Evolutionary conservation across 495 filamentous ascomycete species (phyloP).

Genomic region (Xylaria acuta): DNA sequence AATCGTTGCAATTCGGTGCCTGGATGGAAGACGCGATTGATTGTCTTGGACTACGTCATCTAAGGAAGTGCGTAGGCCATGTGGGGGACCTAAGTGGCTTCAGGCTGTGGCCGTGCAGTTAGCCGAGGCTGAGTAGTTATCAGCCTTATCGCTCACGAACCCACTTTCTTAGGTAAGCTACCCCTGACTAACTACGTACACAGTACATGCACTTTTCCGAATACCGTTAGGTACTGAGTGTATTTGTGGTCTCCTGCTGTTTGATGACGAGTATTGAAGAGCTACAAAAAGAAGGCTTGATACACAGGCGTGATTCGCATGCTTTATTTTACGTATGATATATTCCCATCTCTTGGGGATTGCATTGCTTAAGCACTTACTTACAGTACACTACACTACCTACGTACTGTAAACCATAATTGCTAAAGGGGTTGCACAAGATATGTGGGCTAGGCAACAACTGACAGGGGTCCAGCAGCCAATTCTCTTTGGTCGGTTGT

Average conservation of each 20-base stretch:
- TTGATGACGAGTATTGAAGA: neutral
- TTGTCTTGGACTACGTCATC: conserved; percentile 20
- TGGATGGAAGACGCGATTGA: conserved; percentile 25
- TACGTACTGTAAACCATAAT: neutral
- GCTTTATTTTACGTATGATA: neutral
- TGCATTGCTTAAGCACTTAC: neutral
- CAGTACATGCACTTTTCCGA: neutral
- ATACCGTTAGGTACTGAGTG: neutral
- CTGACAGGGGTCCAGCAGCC: neutral
- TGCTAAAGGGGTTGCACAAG: conserved; percentile 10
- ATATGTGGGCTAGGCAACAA: neutral
- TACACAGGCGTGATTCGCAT: neutral
- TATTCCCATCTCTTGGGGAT: neutral
- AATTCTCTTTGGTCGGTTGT: conserved; percentile 14
- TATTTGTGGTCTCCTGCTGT: neutral
- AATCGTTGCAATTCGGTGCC: neutral
- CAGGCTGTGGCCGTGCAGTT: neutral
- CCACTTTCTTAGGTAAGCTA: neutral
- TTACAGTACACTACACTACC: too few relatives aligned
- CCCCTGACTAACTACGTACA: too few relatives aligned
- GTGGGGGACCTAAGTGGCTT: conserved; percentile 8
- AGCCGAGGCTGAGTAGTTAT: neutral
- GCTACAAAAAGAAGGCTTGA: neutral
- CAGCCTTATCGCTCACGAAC: neutral
- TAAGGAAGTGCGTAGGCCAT: neutral